These are phyloP conservation scores for Mycena capillaripes DNA, from an alignment of 768 basidiomycete genomes.

Conservation along the genomic window DNA sequence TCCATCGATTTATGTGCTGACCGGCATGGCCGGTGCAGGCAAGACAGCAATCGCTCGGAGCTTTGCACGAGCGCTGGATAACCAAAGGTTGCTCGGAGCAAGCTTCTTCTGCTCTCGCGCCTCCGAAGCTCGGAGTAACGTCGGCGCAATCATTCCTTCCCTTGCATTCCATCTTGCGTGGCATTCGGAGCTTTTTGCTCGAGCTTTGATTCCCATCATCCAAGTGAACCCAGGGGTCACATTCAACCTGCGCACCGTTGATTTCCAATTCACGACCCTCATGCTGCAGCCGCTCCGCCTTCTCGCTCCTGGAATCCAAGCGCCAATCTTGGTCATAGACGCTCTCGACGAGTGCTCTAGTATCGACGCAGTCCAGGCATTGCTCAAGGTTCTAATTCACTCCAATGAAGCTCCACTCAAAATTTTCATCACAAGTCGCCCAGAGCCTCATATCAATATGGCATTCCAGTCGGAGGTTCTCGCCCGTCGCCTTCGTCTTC, in stretches of 20 bases:
- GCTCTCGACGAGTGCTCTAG: constrained; percentile 1
- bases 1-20: background rate
- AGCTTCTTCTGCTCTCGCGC: background rate
- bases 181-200: background rate
- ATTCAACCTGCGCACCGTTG: background rate
- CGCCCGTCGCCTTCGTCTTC: background rate
- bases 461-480: background rate
- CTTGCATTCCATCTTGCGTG: background rate
- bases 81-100: background rate
- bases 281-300: background rate
- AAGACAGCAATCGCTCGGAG: background rate
- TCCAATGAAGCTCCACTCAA: background rate
- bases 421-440: constrained; percentile 4
- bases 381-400: background rate
- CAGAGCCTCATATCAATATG: background rate
- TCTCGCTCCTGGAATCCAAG: background rate
- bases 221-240: background rate
- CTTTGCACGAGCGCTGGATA: background rate
- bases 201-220: background rate
- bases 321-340: background rate
- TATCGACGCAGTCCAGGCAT: background rate
- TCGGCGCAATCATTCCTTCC: background rate
- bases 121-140: background rate
- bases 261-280: background rate
- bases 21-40: background rate